Evolutionary conservation across 2,329 filamentous ascomycete genomes (phyloP).

Genomic region (Exophiala viscosa): DNA sequence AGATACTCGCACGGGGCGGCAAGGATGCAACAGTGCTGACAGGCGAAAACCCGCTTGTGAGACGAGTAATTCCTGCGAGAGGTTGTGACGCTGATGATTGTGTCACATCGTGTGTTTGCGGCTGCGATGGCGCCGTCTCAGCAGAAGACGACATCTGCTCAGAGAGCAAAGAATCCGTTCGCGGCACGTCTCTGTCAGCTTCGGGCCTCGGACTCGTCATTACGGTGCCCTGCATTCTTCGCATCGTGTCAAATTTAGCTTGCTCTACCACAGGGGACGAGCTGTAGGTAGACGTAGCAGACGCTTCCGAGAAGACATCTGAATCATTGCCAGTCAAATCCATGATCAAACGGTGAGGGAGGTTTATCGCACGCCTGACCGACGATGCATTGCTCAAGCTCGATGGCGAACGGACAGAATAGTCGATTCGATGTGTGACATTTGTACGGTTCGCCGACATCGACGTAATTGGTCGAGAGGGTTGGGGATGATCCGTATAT

Average conservation of each 20-base stretch:
- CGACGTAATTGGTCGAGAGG: neutral
- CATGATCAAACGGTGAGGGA: slow-evolving; percentile 25
- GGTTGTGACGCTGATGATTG: neutral
- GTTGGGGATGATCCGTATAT: neutral
- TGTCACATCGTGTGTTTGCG: slow-evolving; percentile 3
- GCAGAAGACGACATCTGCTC: neutral
- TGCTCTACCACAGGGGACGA: slow-evolving; percentile 20
- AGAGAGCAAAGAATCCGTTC: neutral
- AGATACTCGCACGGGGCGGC: slow-evolving; percentile 17
- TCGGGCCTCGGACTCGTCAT: neutral
- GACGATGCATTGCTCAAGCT: slow-evolving; percentile 19
- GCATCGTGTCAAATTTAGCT: slow-evolving; percentile 13
- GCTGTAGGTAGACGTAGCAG: slow-evolving; percentile 12
- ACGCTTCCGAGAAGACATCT: slow-evolving; percentile 16
- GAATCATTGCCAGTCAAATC: slow-evolving; percentile 26
- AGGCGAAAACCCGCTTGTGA: slow-evolving; percentile 21
- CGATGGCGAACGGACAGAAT: slow-evolving; percentile 16
- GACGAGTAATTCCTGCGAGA: neutral
- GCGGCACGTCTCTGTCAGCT: neutral
- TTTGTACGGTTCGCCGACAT: neutral
- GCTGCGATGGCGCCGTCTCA: neutral
- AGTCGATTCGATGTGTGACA: slow-evolving; percentile 4
- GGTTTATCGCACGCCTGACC: slow-evolving; percentile 18
- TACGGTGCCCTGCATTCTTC: slow-evolving; percentile 1
- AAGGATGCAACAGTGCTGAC: slow-evolving; percentile 23